Evolutionary conservation across 75 land plant genomes (phyloP).

Genomic region (Picea glauca): DNA sequence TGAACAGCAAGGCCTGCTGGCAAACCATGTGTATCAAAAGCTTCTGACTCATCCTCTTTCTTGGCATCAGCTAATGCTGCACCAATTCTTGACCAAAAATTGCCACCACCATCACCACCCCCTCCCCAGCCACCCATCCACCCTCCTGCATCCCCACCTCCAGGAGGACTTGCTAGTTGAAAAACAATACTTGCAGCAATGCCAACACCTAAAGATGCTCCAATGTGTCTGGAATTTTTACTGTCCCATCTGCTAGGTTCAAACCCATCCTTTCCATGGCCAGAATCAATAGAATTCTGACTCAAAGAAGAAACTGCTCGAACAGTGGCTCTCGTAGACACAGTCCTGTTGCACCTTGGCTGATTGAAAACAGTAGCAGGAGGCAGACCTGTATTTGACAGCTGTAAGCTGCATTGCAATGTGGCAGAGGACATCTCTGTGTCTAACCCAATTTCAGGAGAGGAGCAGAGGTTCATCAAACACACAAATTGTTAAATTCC

Average conservation of each 20-base stretch:
- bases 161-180: slow-evolving; percentile 2
- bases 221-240: not conserved
- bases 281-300: not conserved
- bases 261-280: not conserved
- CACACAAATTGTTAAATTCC: not conserved
- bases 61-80: slow-evolving; percentile 36
- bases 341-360: not conserved
- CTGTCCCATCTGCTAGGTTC: not conserved
- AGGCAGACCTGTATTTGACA: not conserved
- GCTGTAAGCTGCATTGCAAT: not conserved
- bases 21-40: slow-evolving; percentile 84
- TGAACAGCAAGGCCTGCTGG: slow-evolving; percentile 65
- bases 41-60: slow-evolving; percentile 34
- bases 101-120: slow-evolving; percentile 40
- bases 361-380: not conserved
- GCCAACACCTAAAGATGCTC: slow-evolving; percentile 6
- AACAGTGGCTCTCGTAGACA: not conserved
- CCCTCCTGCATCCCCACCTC: slow-evolving; percentile 10
- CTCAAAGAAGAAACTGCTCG: not conserved
- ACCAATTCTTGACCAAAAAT: slow-evolving; percentile 37
- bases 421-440: not conserved
- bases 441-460: not conserved
- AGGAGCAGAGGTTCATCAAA: not conserved
- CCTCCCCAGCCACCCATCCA: slow-evolving; percentile 62
- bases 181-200: slow-evolving; percentile 7